These are phyloP conservation scores for Collariella sp. DNA, from an alignment of 495 filamentous ascomycete genomes.

Conservation along the genomic window DNA sequence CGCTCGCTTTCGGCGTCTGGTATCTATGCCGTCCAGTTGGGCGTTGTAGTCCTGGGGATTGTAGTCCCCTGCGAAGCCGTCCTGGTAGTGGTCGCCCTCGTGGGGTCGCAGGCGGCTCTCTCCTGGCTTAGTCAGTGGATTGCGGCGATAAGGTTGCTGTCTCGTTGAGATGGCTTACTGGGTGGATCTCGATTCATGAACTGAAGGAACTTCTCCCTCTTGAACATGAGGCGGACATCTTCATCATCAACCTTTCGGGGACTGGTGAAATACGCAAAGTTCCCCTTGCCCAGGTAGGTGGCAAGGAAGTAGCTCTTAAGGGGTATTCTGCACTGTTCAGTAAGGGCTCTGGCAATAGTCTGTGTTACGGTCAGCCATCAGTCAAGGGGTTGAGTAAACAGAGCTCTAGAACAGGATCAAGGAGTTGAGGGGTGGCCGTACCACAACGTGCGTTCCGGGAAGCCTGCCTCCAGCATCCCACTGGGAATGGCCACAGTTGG, in stretches of 20 bases:
- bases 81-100: neutral
- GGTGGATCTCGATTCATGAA: slow-evolving; percentile 7
- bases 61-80: neutral
- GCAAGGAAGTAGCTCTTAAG: slow-evolving; percentile 33
- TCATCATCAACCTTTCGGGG: slow-evolving; percentile 18
- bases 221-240: slow-evolving; percentile 28
- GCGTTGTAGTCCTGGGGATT: neutral
- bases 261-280: slow-evolving; percentile 25
- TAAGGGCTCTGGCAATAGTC: slow-evolving; percentile 33
- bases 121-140: neutral
- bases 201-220: slow-evolving; percentile 23
- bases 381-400: neutral
- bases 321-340: slow-evolving; percentile 32
- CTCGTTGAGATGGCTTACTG: slow-evolving; percentile 7
- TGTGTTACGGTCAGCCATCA: slow-evolving; percentile 14
- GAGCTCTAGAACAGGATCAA: no score
- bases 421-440: slow-evolving; percentile 3
- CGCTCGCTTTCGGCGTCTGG: slow-evolving; percentile 30
- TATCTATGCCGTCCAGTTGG: neutral
- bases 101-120: neutral
- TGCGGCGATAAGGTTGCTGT: neutral
- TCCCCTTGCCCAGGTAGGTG: slow-evolving; percentile 26
- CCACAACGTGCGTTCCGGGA: no score
- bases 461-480: no score
- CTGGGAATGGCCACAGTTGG: slow-evolving; percentile 1